These are phyloP conservation scores for Epicoccum sorghinum DNA, from an alignment of 2,329 filamentous ascomycete species.

Conservation along the genomic window DNA sequence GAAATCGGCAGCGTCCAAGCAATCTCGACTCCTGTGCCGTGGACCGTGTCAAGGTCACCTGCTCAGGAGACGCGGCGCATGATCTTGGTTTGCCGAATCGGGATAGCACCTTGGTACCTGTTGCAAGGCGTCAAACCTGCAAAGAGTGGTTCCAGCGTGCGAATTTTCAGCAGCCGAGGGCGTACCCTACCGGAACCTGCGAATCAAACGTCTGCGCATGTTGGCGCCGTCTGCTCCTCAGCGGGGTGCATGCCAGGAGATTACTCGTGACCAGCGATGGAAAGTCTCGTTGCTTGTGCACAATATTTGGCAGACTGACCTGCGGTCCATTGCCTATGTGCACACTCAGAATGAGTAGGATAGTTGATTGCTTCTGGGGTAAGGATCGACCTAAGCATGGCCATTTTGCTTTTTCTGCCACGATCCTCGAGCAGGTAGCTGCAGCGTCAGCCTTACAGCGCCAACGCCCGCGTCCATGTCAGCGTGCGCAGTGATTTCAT, in stretches of 20 bases:
- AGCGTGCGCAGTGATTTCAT: constrained; percentile 21
- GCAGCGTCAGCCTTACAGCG: constrained; percentile 25
- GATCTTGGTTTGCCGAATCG: constrained; percentile 12
- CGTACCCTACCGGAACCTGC: constrained; percentile 1
- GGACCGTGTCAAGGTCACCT: constrained; percentile 17
- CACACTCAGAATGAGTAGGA: neutral
- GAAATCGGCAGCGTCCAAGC: constrained; percentile 8
- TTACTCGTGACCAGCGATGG: constrained; percentile 10
- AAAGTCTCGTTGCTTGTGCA: constrained; percentile 4
- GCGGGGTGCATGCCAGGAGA: constrained; percentile 14
- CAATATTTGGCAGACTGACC: neutral
- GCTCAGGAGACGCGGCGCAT: constrained; percentile 13
- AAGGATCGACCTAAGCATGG: neutral
- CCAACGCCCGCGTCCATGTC: neutral
- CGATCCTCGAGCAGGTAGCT: constrained; percentile 10
- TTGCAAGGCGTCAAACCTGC: constrained; percentile 3
- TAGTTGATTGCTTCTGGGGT: neutral
- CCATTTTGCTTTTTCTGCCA: constrained; percentile 6
- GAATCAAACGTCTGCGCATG: constrained; percentile 14
- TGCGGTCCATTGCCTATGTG: neutral
- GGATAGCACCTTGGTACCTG: constrained; percentile 6
- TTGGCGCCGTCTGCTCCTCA: constrained; percentile 6
- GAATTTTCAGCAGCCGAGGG: constrained; percentile 16
- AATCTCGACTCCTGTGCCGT: constrained; percentile 25
- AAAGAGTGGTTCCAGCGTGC: constrained; percentile 18